Conservation (phyloP, 2,329 filamentous ascomycete genomes). For the Sclerotinia nivalis region DNA sequence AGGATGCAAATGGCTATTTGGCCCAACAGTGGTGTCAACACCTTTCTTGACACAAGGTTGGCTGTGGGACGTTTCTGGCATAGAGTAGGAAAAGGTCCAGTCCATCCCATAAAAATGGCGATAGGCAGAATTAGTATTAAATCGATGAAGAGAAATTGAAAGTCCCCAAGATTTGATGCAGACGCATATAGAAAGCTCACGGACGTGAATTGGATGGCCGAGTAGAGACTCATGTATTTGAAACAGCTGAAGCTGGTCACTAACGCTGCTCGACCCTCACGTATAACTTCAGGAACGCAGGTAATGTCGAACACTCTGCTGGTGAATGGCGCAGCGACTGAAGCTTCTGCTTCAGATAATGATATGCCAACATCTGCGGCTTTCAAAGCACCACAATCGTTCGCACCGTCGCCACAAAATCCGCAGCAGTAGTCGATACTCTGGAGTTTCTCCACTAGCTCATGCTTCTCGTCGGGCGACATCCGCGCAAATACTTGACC, state of each 20-base stretch:
- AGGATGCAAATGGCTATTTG: conserved; percentile 81
- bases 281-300: conserved; percentile 89
- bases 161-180: conserved; percentile 92
- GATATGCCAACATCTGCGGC: conserved; percentile 97
- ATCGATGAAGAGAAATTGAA: conserved; percentile 97
- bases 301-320: conserved; percentile 94
- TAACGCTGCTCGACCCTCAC: conserved; percentile 87
- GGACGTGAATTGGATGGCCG: conserved; percentile 97
- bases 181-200: conserved; percentile 96
- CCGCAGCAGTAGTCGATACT: conserved; percentile 93
- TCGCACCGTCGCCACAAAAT: conserved; percentile 96
- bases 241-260: conserved; percentile 99
- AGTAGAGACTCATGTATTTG: conserved; percentile 99
- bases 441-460: conserved; percentile 94
- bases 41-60: conserved; percentile 87
- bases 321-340: conserved; percentile 96
- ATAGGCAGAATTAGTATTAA: conserved; percentile 90
- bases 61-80: conserved; percentile 87
- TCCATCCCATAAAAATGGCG: conserved; percentile 99
- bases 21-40: conserved; percentile 83
- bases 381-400: conserved; percentile 95
- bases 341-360: conserved; percentile 94
- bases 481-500: conserved; percentile 96
- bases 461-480: conserved; percentile 98
- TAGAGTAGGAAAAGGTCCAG: conserved; percentile 74